Conservation (phyloP, 164 flowering plant genomes). For the Umbilicus rupestris region DNA sequence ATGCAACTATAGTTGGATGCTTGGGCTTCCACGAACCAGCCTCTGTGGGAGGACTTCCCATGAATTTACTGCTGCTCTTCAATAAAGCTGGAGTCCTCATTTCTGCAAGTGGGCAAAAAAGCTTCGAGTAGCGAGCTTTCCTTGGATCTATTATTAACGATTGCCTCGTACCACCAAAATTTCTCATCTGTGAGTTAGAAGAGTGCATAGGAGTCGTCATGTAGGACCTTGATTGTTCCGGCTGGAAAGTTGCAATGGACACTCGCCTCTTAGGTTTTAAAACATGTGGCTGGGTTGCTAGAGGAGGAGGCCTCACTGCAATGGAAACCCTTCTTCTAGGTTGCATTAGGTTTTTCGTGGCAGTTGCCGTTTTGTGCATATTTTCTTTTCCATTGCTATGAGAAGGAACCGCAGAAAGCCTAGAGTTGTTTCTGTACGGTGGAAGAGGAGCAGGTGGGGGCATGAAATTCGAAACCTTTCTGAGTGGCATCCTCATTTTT, state of each 20-base stretch:
- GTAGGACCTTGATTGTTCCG: conserved; percentile 29
- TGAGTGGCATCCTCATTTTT: conserved; percentile 47
- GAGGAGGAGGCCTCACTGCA: conserved; percentile 35
- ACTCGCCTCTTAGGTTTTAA: conserved; percentile 57
- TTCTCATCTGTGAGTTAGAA: conserved; percentile 31
- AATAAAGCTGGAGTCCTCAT: conserved; percentile 40
- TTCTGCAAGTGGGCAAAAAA: conserved; percentile 22
- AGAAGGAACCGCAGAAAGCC: conserved; percentile 12
- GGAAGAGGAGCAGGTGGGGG: conserved; percentile 34
- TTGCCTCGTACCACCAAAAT: conserved; percentile 20
- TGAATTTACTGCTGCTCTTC: conserved; percentile 40
- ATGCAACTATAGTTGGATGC: conserved; percentile 56
- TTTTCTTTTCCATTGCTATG: conserved; percentile 42
- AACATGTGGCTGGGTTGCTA: conserved; percentile 17
- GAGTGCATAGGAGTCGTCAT: conserved; percentile 33
- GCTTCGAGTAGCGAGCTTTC: conserved; percentile 61
- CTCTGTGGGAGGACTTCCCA: conserved; percentile 52
- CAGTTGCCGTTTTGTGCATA: conserved; percentile 14
- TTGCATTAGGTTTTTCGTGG: conserved; percentile 22
- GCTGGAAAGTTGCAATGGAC: conserved; percentile 57
- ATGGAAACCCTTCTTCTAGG: conserved; percentile 52
- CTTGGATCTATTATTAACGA: no score
- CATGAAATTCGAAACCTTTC: conserved; percentile 48
- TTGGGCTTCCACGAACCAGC: conserved; percentile 51
- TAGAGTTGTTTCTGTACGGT: conserved; percentile 10